Base-by-base conservation (phyloP, 2,329 filamentous ascomycete species). In the Ceratocystis papillata region DNA sequence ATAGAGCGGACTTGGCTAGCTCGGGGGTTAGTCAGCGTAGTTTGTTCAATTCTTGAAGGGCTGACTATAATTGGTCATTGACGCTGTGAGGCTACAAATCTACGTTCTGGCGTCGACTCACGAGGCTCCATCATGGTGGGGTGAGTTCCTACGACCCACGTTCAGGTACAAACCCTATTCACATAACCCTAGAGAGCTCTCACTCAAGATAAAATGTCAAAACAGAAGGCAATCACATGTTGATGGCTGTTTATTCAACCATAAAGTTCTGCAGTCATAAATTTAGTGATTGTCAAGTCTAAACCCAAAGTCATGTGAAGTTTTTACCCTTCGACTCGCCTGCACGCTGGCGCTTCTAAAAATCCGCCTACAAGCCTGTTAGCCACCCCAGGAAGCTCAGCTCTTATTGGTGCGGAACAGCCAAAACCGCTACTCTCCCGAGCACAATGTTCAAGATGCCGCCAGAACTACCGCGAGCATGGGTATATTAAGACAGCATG, bases 331-430 rank as follows among this genome's bases (percentile, higher is more conserved):
- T 28, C 25, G 10, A 30, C 30, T 59, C 28, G 55, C 30, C 33
- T 59, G 15, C 25, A 6, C 17, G 22, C 55, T 20, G 55, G 55
- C 55, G 55, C 55, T 59, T 33, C 28, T 59, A 59, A 59, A 59
- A 37, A 3, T 22, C 12, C 48, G 48, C 15, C 48, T 53, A 17
- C 55, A 33, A 30, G 30, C 30, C 30, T 30, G 30, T 6, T 7
- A 30, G 5, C 30, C 30, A 33, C 30, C 22, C 46, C 46, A 63
- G 37, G 44, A 65, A 59, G 22, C 57, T 65, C 60, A 20, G 25
- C 22, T 65, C 65, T 63, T 44, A 65, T 30, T 65, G 63, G 50
- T 65, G 53, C 61, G 64, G 55, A 30, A 63, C 46, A 48, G 53
- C 20, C 45, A 46, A 48, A 22, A 37, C 53, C 6, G 22, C 22